A percentile compares a stretch with the other conserved stretches of the same genome.
Conservation (phyloP, 23 red algal species). For the Gracilaria domingensis region DNA sequence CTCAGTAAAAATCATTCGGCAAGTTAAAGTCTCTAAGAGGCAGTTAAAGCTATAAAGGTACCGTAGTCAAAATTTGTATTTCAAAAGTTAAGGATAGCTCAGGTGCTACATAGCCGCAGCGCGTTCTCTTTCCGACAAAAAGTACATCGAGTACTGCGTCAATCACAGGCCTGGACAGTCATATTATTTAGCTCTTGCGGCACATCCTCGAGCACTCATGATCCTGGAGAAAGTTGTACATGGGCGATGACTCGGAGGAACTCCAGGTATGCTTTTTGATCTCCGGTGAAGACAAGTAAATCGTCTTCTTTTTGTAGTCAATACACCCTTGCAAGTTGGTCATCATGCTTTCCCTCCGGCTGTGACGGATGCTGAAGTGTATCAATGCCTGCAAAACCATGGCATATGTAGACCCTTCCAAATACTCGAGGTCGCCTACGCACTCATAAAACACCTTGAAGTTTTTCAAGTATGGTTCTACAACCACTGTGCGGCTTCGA, state of each 20-base stretch:
- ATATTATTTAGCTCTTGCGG: not conserved
- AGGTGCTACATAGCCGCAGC: no score
- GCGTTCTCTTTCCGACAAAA: no score
- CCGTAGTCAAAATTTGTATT: no score
- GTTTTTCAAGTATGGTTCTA: not conserved
- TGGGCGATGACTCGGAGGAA: not conserved
- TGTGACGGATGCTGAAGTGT: conserved; percentile 22
- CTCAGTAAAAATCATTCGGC: no score
- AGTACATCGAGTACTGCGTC: no score
- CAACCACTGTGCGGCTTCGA: not conserved
- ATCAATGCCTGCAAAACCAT: not conserved
- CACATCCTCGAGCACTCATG: conserved; percentile 29
- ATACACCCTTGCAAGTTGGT: conserved; percentile 14
- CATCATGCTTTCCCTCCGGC: not conserved
- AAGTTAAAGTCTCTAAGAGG: no score
- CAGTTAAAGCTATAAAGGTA: no score
- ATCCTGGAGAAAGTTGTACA: not conserved
- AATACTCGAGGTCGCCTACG: not conserved
- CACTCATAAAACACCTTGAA: conserved; percentile 11
- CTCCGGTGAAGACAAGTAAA: conserved; percentile 1
- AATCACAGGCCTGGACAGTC: no score
- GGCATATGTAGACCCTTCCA: no score
- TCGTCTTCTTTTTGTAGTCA: not conserved
- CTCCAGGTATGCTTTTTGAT: not conserved
- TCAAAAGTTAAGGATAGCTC: no score